Evolutionary conservation across 1,284 basidiomycete species (phyloP), one percentile per base, ranked within the genome.

Genomic region (Coriolopsis trogii): DNA sequence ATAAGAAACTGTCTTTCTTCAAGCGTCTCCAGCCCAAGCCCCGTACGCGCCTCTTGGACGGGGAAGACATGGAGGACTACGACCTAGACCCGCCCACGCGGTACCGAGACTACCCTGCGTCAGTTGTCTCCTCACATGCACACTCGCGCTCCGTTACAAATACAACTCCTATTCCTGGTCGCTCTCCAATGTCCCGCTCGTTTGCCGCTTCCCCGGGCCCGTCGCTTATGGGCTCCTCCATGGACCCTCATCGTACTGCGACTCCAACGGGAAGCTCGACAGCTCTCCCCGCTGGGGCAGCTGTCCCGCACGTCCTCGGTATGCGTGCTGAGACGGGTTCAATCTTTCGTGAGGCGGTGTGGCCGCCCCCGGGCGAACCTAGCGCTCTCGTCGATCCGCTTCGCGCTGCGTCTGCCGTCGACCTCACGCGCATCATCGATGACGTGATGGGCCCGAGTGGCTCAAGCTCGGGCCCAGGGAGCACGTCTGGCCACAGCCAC

Each of bases 331-430:
- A 76, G 48, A 69, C 73, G 6, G 79, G 78, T 6, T 77, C 75
- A 1, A 67, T 78, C 15, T 82, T 81, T 71, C 72, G 73, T 21
- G 81, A 82, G 54, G 71, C 69, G 16, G 69, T 81, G 3, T 80
- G 77, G 76, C 76, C 75, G 4, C 78, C 76, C 0, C 78, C 79
- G 1, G 61, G 61, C 21, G 70, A 75, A 31, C 63, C 56, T 25
- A 71, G 64, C 25, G 65, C 65, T 2, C 68, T 81, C 47, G 70
- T 76, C 45, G 80, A 82, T 58, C 77, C 78, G 1, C 65, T 79
- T 48, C 56, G 73, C 20, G 58, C 63, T 0, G 60, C 62, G 8
- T 51, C 66, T 36, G 57, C 69, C 4, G 67, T 72, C 33, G 72
- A 80, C 45, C 66, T 81, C 3, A 48, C 62, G 7, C 63, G 65